Evolutionary conservation across 768 basidiomycete genomes (phyloP), one percentile per base, ranked within the genome.

Genomic region (Phaeolepiota aurea): DNA sequence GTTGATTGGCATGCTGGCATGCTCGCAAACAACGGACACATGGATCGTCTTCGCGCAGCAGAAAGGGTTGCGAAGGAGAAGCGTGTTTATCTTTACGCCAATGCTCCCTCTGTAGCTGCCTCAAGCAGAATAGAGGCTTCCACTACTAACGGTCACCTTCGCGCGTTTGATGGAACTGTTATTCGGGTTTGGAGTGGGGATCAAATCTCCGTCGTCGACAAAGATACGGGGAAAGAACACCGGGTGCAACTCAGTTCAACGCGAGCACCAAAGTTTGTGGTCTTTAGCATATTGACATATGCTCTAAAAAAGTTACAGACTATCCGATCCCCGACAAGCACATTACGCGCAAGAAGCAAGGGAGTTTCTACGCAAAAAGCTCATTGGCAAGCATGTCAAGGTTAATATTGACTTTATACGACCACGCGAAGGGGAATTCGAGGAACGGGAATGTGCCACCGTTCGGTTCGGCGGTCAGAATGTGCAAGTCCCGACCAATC

Each of bases 1-100:
- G 83, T 98, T 44, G 93, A 94, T 56, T 97, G 93, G 93, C 94
- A 99, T 58, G 92, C 94, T 12, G 93, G 93, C 15, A 85, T 98
- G 75, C 77, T 99, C 15, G 79, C 89, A 1, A 75, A 71, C 40
- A 68, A 72, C 38, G 91, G 91, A 30, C 86, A 79, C 3, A 88
- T 97, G 77, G 90, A 93, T 52, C 80, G 79, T 31, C 72, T 97
- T 20, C 80, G 93, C 38, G 75, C 78, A 1, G 89, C 88, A 0
- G 93, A 97, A 63, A 82, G 74, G 57, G 55, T 50, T 36, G 90
- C 88, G 15, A 89, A 87, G 57, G 82, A 87, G 55, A 83, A 77
- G 52, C 76, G 79, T 20, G 59, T 70, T 2, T 77, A 67, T 45
- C 67, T 94, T 5, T 91, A 87, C 52, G 82, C 82, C 18, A 76